These are phyloP conservation scores for Daldinia decipiens DNA, from an alignment of 495 filamentous ascomycete species.

Conservation along the genomic window DNA sequence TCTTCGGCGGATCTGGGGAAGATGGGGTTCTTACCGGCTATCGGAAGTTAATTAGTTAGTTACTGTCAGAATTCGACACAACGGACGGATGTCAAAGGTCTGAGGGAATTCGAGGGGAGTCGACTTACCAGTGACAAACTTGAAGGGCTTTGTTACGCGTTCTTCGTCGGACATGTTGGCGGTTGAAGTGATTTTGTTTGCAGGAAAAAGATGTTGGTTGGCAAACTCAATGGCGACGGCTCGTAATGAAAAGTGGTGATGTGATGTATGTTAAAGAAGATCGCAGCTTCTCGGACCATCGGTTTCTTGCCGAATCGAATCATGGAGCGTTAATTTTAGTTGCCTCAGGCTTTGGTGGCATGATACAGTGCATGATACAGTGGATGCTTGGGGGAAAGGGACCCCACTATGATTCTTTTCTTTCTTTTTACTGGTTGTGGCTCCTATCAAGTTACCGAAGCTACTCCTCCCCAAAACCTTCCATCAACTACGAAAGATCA, in stretches of 20 bases:
- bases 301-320: slow-evolving; percentile 45
- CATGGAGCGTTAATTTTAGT: slow-evolving; percentile 39
- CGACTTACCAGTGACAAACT: slow-evolving; percentile 97
- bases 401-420: slow-evolving; percentile 43
- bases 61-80: slow-evolving; percentile 33
- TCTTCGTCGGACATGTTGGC: slow-evolving; percentile 88
- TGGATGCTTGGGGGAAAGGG: slow-evolving; percentile 30
- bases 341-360: slow-evolving; percentile 45
- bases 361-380: slow-evolving; percentile 46
- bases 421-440: slow-evolving; percentile 39
- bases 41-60: slow-evolving; percentile 41
- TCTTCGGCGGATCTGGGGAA: slow-evolving; percentile 18
- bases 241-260: slow-evolving; percentile 33
- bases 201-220: slow-evolving; percentile 41
- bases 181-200: slow-evolving; percentile 40
- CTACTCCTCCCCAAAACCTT: slow-evolving; percentile 34
- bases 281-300: slow-evolving; percentile 32
- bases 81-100: slow-evolving; percentile 26
- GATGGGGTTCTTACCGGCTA: slow-evolving; percentile 60
- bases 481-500: slow-evolving; percentile 25
- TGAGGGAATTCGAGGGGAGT: slow-evolving; percentile 52
- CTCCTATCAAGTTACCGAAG: slow-evolving; percentile 37
- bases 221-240: slow-evolving; percentile 39
- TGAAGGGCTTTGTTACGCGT: slow-evolving; percentile 98
- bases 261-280: slow-evolving; percentile 44